Percentiles rank a stretch among this genome's conserved stretches.
phyloP scores from a whole-genome alignment of 441 rosid genomes.

The Euphorbia corollata region DNA sequence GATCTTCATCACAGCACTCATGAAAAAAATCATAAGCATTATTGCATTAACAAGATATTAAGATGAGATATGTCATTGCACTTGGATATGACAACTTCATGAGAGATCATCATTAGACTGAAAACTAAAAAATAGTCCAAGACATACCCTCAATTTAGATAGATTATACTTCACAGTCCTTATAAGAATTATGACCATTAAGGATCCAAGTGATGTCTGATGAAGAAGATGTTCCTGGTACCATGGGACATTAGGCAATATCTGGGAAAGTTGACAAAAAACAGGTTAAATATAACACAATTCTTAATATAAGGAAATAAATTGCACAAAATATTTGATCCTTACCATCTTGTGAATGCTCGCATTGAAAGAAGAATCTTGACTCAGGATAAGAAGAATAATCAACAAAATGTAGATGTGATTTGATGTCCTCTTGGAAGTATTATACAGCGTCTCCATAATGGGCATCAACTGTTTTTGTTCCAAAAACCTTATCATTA shows the following conservation, averaged over 20 bases:
- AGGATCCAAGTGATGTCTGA: slow-evolving; percentile 93
- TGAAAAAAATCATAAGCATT: neutral
- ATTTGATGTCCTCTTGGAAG: slow-evolving; percentile 86
- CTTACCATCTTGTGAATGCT: slow-evolving; percentile 91
- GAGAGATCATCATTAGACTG: slow-evolving; percentile 1
- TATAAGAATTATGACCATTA: slow-evolving; percentile 83
- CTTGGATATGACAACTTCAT: neutral
- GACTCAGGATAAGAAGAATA: slow-evolving; percentile 94
- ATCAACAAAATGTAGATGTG: slow-evolving; percentile 97
- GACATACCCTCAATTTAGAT: slow-evolving; percentile 93
- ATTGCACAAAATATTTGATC: slow-evolving; percentile 9
- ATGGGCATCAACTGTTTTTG: slow-evolving; percentile 80
- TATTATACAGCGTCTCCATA: slow-evolving; percentile 79
- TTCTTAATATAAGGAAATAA: slow-evolving; percentile 5
- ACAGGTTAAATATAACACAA: slow-evolving; percentile 16
- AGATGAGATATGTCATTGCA: neutral
- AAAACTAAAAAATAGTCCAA: slow-evolving; percentile 12
- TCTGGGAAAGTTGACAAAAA: slow-evolving; percentile 34
- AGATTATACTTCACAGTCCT: slow-evolving; percentile 95
- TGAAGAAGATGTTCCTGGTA: slow-evolving; percentile 93
- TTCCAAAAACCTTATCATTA: slow-evolving; percentile 16
- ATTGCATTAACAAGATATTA: neutral
- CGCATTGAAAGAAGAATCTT: slow-evolving; percentile 91
- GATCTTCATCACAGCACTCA: neutral
- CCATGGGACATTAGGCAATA: slow-evolving; percentile 88